A percentile compares a stretch with the other conserved stretches of the same genome.
These are phyloP conservation scores for Hypoxylon sp. DNA, from an alignment of 2,329 filamentous ascomycete genomes.

Conservation along the genomic window DNA sequence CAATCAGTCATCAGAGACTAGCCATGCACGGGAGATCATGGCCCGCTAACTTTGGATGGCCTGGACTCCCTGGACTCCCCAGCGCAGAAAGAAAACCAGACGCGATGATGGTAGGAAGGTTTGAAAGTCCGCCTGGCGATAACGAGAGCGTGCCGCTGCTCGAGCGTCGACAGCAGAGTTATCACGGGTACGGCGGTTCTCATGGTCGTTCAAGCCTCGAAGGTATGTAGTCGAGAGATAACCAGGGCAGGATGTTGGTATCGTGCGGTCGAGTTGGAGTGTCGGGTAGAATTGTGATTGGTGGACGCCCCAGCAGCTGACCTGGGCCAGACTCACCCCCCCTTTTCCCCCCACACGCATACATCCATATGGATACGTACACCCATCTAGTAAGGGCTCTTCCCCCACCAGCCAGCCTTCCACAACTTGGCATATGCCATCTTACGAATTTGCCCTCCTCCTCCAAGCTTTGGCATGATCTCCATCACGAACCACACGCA, in stretches of 20 bases:
- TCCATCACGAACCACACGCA: constrained; percentile 30
- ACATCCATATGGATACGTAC: constrained; percentile 38
- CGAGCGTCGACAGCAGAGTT: constrained; percentile 1
- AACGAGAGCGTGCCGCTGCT: constrained; percentile 1
- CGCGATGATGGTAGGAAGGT: too few relatives aligned
- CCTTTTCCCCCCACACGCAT: constrained; percentile 47
- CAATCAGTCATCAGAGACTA: constrained; percentile 34
- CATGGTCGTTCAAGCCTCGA: constrained; percentile 10
- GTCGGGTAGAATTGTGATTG: constrained; percentile 51
- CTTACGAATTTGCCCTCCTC: constrained; percentile 14
- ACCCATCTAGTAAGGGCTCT: constrained; percentile 34
- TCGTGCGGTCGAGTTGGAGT: constrained; percentile 42
- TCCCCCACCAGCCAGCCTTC: constrained; percentile 27
- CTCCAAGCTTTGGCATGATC: constrained; percentile 8
- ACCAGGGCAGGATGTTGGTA: constrained; percentile 18
- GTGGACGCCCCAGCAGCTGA: constrained; percentile 56
- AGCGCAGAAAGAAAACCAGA: constrained; percentile 21
- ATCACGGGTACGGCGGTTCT: constrained; percentile 33
- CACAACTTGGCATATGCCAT: constrained; percentile 29
- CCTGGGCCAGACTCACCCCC: constrained; percentile 44
- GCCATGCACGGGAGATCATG: constrained; percentile 38
- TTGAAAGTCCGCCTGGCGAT: neutral
- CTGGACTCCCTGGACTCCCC: constrained; percentile 3
- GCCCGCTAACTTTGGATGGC: constrained; percentile 6
- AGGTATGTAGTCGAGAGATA: constrained; percentile 22